Percentiles rank a stretch among this genome's conserved stretches.
These are phyloP conservation scores for Aspergillus arachidicola DNA, from an alignment of 2,329 filamentous ascomycete genomes.

Conservation along the genomic window DNA sequence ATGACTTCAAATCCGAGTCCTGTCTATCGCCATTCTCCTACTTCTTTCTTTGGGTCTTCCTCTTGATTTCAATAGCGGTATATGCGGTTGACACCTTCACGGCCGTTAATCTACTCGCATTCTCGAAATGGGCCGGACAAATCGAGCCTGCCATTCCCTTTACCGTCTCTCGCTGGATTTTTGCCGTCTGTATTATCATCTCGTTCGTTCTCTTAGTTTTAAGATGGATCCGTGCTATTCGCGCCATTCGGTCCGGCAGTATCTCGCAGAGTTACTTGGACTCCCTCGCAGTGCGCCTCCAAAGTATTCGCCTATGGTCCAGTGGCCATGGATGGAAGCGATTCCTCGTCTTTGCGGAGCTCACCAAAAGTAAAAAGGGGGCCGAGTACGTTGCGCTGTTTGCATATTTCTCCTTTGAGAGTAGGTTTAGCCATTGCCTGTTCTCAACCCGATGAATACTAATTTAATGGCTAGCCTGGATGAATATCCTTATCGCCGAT, in stretches of 20 bases:
- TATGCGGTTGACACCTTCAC: conserved; percentile 93
- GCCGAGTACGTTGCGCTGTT: conserved; percentile 89
- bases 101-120: conserved; percentile 84
- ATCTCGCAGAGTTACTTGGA: conserved; percentile 93
- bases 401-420: conserved; percentile 79
- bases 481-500: conserved; percentile 86
- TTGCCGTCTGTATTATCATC: conserved; percentile 85
- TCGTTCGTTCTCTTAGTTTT: conserved; percentile 81
- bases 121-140: conserved; percentile 84
- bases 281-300: conserved; percentile 78
- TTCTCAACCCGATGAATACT: conserved; percentile 14
- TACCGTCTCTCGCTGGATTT: conserved; percentile 88
- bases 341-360: conserved; percentile 87
- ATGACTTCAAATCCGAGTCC: conserved; percentile 82
- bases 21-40: conserved; percentile 80
- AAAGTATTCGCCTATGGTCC: conserved; percentile 74
- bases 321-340: conserved; percentile 78
- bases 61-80: conserved; percentile 77
- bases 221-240: conserved; percentile 76
- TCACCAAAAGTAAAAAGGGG: conserved; percentile 90
- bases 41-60: conserved; percentile 78
- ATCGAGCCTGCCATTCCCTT: conserved; percentile 78
- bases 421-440: conserved; percentile 33
- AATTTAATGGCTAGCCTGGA: conserved; percentile 64
- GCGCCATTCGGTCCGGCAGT: conserved; percentile 80